phyloP scores from a whole-genome alignment of 176 grass and related monocot species.

The Ananas comosus region DNA sequence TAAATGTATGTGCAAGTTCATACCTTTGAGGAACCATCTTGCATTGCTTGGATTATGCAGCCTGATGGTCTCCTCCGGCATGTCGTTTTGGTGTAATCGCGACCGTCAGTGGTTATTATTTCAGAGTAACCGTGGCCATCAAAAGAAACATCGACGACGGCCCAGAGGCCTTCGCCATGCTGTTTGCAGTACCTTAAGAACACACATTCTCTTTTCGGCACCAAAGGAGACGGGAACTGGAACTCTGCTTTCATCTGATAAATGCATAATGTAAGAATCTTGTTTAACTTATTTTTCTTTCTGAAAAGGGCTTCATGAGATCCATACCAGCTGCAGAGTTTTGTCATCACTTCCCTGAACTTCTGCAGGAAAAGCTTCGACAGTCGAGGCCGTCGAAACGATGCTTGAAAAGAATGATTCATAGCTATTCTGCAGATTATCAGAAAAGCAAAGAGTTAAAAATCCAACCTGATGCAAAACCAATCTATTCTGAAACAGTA shows the following conservation, averaged over 20 bases:
- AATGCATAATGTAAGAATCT: constrained; percentile 1
- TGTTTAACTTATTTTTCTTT: background rate
- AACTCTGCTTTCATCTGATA: constrained; percentile 35
- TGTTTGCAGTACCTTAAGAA: constrained; percentile 45
- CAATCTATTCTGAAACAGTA: background rate
- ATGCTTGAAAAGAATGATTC: constrained; percentile 32
- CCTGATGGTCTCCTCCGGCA: constrained; percentile 66
- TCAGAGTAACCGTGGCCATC: constrained; percentile 8
- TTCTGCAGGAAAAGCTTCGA: constrained; percentile 21
- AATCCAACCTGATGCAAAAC: background rate
- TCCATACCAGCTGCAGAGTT: constrained; percentile 42
- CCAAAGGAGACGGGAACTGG: constrained; percentile 39
- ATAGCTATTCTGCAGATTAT: constrained; percentile 38
- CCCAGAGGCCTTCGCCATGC: constrained; percentile 20
- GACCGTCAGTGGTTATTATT: background rate
- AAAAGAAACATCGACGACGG: constrained; percentile 44
- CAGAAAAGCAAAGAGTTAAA: constrained; percentile 2
- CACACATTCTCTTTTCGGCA: constrained; percentile 34
- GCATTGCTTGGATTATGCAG: constrained; percentile 32
- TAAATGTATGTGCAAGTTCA: background rate
- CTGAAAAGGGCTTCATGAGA: background rate
- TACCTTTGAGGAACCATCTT: constrained; percentile 47
- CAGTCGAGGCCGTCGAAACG: constrained; percentile 16
- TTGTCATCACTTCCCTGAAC: constrained; percentile 24
- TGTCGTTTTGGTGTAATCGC: constrained; percentile 1